phyloP scores from a whole-genome alignment of 2,329 filamentous ascomycete species.

The Claviceps quebecensis region DNA sequence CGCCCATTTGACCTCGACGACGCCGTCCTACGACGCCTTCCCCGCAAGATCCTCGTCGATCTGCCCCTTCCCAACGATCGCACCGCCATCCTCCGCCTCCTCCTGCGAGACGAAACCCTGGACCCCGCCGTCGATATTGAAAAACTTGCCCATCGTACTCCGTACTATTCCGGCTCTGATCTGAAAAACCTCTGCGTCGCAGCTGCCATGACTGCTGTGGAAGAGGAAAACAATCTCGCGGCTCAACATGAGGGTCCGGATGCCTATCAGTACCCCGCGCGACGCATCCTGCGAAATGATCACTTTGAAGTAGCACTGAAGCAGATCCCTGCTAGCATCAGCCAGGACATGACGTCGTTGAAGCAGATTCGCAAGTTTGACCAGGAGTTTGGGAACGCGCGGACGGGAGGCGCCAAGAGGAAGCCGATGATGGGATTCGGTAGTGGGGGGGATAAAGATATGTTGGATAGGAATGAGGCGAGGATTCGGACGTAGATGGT shows the following conservation, averaged over 20 bases:
- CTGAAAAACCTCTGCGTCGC: conserved; percentile 73
- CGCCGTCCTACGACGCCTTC: conserved; percentile 63
- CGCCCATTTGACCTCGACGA: conserved; percentile 90
- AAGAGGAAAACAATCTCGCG: conserved; percentile 48
- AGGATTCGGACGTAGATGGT: conserved; percentile 21
- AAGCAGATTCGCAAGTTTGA: conserved; percentile 88
- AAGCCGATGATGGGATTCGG: conserved; percentile 44
- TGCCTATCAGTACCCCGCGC: conserved; percentile 48
- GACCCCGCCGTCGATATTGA: conserved; percentile 46
- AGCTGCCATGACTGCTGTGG: conserved; percentile 64
- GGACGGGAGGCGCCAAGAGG: conserved; percentile 41
- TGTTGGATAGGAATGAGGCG: conserved; percentile 28
- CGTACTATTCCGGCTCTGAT: conserved; percentile 70
- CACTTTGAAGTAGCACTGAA: conserved; percentile 80
- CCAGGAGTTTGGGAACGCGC: conserved; percentile 80
- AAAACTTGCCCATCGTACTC: conserved; percentile 50
- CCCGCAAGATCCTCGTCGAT: conserved; percentile 59
- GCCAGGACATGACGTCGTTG: conserved; percentile 81
- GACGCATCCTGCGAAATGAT: conserved; percentile 35
- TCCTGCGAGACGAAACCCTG: conserved; percentile 54
- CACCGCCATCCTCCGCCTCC: conserved; percentile 54
- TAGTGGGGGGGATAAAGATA: conserved; percentile 23
- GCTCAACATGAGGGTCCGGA: conserved; percentile 24
- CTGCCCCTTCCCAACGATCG: conserved; percentile 54
- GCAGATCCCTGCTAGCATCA: conserved; percentile 86